A percentile compares a stretch with the other conserved stretches of the same genome.
These are phyloP conservation scores for Medicago lupulina DNA, from an alignment of 306 rosid genomes.

Conservation along the genomic window DNA sequence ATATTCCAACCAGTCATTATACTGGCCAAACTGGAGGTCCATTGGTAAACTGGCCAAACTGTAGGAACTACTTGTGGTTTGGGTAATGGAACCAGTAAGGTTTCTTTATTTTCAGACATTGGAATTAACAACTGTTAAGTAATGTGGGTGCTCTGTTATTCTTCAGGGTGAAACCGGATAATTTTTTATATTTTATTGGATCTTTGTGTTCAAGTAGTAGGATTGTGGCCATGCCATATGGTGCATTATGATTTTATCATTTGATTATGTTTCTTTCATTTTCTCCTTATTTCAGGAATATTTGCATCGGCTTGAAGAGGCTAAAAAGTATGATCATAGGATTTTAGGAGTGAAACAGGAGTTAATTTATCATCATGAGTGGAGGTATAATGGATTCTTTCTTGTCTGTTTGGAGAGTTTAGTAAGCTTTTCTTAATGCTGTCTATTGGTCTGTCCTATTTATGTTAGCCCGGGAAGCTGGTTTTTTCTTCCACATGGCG, in stretches of 20 bases:
- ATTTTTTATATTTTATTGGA: conserved; percentile 4
- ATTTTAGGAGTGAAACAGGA: conserved; percentile 90
- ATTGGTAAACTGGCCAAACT: neutral
- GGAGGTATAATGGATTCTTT: conserved; percentile 60
- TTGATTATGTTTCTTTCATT: neutral
- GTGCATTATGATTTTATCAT: conserved; percentile 35
- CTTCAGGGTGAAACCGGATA: conserved; percentile 17
- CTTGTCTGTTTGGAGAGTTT: conserved; percentile 32
- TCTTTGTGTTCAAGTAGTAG: neutral
- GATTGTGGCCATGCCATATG: conserved; percentile 32
- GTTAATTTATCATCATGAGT: conserved; percentile 88
- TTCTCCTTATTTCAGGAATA: conserved; percentile 61
- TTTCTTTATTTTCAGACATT: neutral
- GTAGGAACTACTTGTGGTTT: neutral
- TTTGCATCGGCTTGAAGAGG: conserved; percentile 74
- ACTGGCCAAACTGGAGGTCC: neutral
- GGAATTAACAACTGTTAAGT: neutral
- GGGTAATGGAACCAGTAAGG: neutral
- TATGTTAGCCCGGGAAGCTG: conserved; percentile 93
- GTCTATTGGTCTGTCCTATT: conserved; percentile 30
- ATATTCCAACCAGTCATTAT: neutral
- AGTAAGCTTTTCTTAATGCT: conserved; percentile 37
- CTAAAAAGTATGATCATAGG: conserved; percentile 93
- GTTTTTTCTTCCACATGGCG: conserved; percentile 94
- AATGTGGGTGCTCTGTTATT: neutral